A percentile compares a stretch with the other conserved stretches of the same genome.
Evolutionary conservation across 768 basidiomycete species (phyloP).

Genomic region (Pleurotus tuoliensis): DNA sequence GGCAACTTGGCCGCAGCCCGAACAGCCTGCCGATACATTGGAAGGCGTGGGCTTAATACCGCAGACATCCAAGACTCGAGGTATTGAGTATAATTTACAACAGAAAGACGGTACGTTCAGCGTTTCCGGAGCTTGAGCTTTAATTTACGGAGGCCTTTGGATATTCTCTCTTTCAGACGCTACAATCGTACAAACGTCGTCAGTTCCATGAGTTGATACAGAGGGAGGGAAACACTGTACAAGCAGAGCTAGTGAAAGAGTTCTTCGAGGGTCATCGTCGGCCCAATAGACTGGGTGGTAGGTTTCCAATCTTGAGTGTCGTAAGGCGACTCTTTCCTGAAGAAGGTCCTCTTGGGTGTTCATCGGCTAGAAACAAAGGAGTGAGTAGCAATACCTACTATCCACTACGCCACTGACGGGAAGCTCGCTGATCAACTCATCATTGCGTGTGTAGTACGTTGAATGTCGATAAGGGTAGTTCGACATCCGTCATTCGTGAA

Average conservation of each 20-base stretch:
- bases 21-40: too few species aligned
- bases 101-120: neutral
- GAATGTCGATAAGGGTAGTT: conserved; percentile 7
- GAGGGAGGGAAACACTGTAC: neutral
- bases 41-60: too few species aligned
- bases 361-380: neutral
- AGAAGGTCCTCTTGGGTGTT: conserved; percentile 5
- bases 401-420: neutral
- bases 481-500: conserved; percentile 8
- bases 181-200: neutral
- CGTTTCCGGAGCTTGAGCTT: neutral
- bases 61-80: neutral
- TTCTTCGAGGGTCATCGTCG: neutral
- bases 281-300: conserved; percentile 1
- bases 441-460: conserved; percentile 9
- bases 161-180: conserved; percentile 1
- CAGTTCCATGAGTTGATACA: neutral
- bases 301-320: conserved; percentile 1
- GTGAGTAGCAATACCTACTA: neutral
- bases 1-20: too few species aligned
- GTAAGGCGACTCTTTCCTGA: neutral
- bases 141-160: neutral
- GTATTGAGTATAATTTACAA: neutral
- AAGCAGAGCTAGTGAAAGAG: neutral
- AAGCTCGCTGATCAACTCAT: conserved; percentile 4